Conservation (phyloP, 2,329 filamentous ascomycete species). For the Aureobasidium subglaciale region DNA sequence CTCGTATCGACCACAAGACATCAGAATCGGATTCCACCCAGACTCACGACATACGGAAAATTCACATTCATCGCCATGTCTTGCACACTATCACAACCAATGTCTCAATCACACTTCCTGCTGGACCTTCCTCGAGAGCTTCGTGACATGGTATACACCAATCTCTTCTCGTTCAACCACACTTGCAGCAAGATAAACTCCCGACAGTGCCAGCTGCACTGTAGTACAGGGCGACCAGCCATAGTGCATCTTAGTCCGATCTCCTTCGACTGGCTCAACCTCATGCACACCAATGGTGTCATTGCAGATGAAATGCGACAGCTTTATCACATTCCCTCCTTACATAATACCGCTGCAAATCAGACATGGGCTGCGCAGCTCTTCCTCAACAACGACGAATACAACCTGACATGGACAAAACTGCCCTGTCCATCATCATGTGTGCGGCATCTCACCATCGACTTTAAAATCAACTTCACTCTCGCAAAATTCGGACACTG, state of each 20-base stretch:
- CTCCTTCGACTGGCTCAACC: constrained; percentile 1
- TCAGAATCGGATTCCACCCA: too few species aligned
- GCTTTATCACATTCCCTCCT: not conserved
- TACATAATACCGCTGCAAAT: not conserved
- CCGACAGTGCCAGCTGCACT: not conserved
- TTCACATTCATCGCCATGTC: not conserved
- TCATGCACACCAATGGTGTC: not conserved
- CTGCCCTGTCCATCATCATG: not conserved
- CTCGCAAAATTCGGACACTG: constrained; percentile 1
- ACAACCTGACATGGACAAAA: not conserved
- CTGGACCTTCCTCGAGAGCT: not conserved
- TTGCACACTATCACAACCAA: not conserved
- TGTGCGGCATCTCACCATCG: not conserved
- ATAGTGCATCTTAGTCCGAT: not conserved
- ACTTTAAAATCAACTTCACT: not conserved
- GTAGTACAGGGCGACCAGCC: not conserved
- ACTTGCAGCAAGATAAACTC: not conserved
- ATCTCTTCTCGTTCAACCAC: not conserved
- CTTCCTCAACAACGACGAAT: not conserved
- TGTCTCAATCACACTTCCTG: not conserved
- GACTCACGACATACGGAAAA: not conserved
- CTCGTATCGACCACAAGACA: not conserved
- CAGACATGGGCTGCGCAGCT: not conserved
- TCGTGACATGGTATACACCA: constrained; percentile 3
- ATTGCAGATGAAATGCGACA: constrained; percentile 9